phyloP scores from a whole-genome alignment of 2,329 filamentous ascomycete species.

The Fonsecaea pedrosoi region DNA sequence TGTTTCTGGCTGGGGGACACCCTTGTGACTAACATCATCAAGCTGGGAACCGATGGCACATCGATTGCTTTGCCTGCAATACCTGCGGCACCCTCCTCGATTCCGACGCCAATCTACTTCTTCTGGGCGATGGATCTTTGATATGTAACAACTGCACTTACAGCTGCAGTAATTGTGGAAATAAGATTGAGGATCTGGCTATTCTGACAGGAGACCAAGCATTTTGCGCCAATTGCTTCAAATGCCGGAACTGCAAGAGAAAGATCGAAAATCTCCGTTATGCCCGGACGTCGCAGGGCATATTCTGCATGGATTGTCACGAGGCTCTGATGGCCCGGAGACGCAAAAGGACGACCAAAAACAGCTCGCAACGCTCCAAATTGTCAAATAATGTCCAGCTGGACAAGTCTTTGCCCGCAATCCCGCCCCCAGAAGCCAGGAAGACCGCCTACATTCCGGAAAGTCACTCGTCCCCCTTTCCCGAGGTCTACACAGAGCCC shows the following conservation, averaged over 20 bases:
- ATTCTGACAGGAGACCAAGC: constrained; percentile 98
- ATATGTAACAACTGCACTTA: constrained; percentile 99
- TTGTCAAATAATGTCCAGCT: constrained; percentile 62
- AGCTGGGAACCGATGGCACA: constrained; percentile 98
- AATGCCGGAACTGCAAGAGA: constrained; percentile 96
- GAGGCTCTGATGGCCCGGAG: constrained; percentile 93
- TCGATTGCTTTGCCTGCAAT: constrained; percentile 98
- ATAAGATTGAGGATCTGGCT: constrained; percentile 97
- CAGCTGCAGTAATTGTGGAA: constrained; percentile 93
- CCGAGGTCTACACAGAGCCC: constrained; percentile 48
- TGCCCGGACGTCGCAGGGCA: constrained; percentile 95
- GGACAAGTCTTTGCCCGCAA: constrained; percentile 90
- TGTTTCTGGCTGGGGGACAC: not conserved
- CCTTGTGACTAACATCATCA: constrained; percentile 44
- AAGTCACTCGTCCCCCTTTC: constrained; percentile 56
- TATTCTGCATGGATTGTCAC: constrained; percentile 99
- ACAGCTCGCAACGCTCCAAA: constrained; percentile 42
- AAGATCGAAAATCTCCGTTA: constrained; percentile 99
- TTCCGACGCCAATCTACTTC: constrained; percentile 94
- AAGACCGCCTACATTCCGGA: constrained; percentile 46
- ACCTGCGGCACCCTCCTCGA: constrained; percentile 94
- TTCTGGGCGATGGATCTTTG: constrained; percentile 94
- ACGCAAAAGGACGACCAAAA: constrained; percentile 67
- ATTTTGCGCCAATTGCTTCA: constrained; percentile 96
- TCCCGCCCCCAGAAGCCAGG: constrained; percentile 69